These are phyloP conservation scores for Heterobasidion annosum DNA, from an alignment of 1,284 basidiomycete genomes.

Conservation along the genomic window DNA sequence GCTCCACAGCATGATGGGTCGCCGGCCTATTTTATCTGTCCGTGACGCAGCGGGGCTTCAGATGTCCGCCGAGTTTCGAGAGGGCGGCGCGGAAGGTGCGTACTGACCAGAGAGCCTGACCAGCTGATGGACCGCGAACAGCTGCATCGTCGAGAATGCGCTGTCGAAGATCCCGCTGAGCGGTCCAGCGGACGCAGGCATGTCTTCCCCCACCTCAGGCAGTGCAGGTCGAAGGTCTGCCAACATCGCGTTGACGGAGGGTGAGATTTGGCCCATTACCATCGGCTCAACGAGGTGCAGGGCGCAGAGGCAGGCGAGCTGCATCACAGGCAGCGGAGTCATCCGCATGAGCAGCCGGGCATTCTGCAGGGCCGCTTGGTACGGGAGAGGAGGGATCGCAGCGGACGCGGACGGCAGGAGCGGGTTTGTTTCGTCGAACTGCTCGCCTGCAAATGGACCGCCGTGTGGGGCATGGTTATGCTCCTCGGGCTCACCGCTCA, in stretches of 20 bases:
- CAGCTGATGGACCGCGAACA: neutral
- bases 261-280: neutral
- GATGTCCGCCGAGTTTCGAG: neutral
- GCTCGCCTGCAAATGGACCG: neutral
- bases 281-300: neutral
- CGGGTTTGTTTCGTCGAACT: neutral
- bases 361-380: neutral
- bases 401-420: neutral
- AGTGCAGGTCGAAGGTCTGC: neutral
- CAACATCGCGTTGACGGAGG: neutral
- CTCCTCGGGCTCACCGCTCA: neutral
- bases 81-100: neutral
- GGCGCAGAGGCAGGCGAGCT: neutral
- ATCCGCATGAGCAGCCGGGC: neutral
- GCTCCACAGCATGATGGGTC: neutral
- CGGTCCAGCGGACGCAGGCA: neutral
- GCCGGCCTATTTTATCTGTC: neutral
- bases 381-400: neutral
- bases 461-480: neutral
- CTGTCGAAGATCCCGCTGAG: neutral
- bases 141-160: neutral
- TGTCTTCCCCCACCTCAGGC: neutral
- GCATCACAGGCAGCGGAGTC: neutral
- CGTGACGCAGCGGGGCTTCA: neutral
- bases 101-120: neutral